These are phyloP conservation scores for Kappamyces sp. DNA, from an alignment of 192 early-diverging fungal genomes.

Conservation along the genomic window DNA sequence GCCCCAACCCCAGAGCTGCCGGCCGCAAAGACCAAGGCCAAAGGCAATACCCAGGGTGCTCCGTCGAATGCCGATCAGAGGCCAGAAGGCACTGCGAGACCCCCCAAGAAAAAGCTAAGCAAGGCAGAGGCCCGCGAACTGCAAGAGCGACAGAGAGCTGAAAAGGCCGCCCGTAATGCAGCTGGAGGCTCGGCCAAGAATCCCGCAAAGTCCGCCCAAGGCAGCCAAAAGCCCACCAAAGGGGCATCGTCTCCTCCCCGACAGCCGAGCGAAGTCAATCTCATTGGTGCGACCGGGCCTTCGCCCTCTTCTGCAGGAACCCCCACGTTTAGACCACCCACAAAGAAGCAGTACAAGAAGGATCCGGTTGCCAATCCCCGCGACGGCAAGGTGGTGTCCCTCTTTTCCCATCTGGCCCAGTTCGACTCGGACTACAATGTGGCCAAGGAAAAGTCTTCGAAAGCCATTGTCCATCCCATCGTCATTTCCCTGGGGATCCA, in stretches of 20 bases:
- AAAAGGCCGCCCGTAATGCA: constrained; percentile 46
- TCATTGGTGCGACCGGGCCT: constrained; percentile 4
- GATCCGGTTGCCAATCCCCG: constrained; percentile 26
- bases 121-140: constrained; percentile 83
- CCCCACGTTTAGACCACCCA: constrained; percentile 13
- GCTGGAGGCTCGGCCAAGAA: constrained; percentile 17
- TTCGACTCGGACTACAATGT: constrained; percentile 38
- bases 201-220: constrained; percentile 10
- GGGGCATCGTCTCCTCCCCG: not conserved
- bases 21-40: too few relatives aligned
- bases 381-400: constrained; percentile 37
- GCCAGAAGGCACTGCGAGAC: too few relatives aligned
- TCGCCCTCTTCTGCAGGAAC: constrained; percentile 11
- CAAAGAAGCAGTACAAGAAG: constrained; percentile 23
- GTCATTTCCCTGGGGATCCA: constrained; percentile 81
- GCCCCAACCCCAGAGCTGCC: too few relatives aligned
- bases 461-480: constrained; percentile 71
- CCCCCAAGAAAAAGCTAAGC: constrained; percentile 69
- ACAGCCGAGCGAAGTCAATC: constrained; percentile 8
- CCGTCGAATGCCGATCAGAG: constrained; percentile 13
- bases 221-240: constrained; percentile 19
- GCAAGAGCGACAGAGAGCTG: constrained; percentile 70
- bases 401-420: constrained; percentile 74
- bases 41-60: too few relatives aligned
- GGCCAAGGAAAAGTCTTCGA: constrained; percentile 24